Percentiles rank a stretch among this genome's conserved stretches.
Evolutionary conservation across 1,139 yeast genomes (phyloP).

Genomic region (Hyphopichia khmerensis): DNA sequence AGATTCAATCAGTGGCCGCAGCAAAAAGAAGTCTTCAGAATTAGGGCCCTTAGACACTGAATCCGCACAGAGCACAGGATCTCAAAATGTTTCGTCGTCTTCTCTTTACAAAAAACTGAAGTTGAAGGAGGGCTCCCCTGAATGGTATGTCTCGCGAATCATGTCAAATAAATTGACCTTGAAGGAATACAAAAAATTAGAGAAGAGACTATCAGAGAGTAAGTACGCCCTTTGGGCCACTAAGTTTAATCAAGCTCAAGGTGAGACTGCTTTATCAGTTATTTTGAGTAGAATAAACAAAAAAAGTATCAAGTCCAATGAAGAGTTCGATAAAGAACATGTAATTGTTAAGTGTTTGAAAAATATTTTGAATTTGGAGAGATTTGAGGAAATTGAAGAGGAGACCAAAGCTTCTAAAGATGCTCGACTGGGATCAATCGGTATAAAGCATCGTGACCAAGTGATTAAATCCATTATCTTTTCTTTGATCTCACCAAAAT

Average conservation of each 20-base stretch:
- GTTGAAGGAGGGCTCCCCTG: constrained; percentile 41
- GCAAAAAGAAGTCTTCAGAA: constrained; percentile 12
- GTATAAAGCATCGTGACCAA: constrained; percentile 25
- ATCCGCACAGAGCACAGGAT: constrained; percentile 1
- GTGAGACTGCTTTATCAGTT: constrained; percentile 46
- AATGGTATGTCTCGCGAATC: constrained; percentile 41
- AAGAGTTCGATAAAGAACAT: constrained; percentile 44
- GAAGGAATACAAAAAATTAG: constrained; percentile 36
- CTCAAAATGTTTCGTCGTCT: constrained; percentile 1
- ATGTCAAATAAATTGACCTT: constrained; percentile 34
- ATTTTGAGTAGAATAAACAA: constrained; percentile 39
- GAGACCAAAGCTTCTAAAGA: constrained; percentile 9
- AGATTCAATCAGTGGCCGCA: neutral
- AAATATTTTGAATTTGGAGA: constrained; percentile 27
- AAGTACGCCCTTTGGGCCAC: constrained; percentile 32
- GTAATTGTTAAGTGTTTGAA: constrained; percentile 40
- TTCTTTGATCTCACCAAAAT: constrained; percentile 41
- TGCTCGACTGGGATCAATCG: neutral
- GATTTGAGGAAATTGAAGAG: constrained; percentile 13
- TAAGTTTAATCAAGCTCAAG: constrained; percentile 38
- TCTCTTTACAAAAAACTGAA: constrained; percentile 16
- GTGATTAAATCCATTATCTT: constrained; percentile 36
- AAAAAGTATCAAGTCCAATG: constrained; percentile 46
- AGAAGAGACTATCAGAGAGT: constrained; percentile 29
- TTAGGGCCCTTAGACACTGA: constrained; percentile 8